Conservation (phyloP, 768 basidiomycete species). For the Hydnomerulius pinastri region DNA sequence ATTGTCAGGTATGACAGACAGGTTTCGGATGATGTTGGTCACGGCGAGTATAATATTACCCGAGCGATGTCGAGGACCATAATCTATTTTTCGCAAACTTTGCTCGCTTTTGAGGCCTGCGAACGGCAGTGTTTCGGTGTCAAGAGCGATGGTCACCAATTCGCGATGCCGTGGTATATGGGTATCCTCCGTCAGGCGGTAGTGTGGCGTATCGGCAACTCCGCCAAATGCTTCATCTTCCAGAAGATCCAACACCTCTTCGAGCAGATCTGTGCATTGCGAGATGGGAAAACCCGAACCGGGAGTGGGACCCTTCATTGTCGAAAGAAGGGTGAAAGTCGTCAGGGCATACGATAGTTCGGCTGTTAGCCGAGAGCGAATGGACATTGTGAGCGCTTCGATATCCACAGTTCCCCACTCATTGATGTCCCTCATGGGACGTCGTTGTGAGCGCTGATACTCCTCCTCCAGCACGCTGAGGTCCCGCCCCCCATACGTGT, state of each 20-base stretch:
- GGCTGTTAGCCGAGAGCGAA: constrained; percentile 79
- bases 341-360: constrained; percentile 92
- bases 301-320: constrained; percentile 65
- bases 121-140: constrained; percentile 61
- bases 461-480: constrained; percentile 67
- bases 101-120: constrained; percentile 50
- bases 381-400: constrained; percentile 89
- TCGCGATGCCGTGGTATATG: constrained; percentile 65
- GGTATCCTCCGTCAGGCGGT: constrained; percentile 29
- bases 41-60: constrained; percentile 67
- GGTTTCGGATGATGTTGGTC: constrained; percentile 83
- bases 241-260: constrained; percentile 84
- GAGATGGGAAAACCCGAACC: constrained; percentile 69
- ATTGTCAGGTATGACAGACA: constrained; percentile 77
- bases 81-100: constrained; percentile 48
- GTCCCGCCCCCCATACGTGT: constrained; percentile 82
- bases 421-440: constrained; percentile 68
- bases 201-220: constrained; percentile 35
- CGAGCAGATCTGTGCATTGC: constrained; percentile 78
- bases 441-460: constrained; percentile 48
- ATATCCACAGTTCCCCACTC: constrained; percentile 91
- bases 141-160: constrained; percentile 57
- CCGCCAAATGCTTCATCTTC: constrained; percentile 77
- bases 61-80: constrained; percentile 63
- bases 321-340: constrained; percentile 78